These are phyloP conservation scores for Hortiboletus campestris DNA, from an alignment of 768 basidiomycete species.

Conservation along the genomic window DNA sequence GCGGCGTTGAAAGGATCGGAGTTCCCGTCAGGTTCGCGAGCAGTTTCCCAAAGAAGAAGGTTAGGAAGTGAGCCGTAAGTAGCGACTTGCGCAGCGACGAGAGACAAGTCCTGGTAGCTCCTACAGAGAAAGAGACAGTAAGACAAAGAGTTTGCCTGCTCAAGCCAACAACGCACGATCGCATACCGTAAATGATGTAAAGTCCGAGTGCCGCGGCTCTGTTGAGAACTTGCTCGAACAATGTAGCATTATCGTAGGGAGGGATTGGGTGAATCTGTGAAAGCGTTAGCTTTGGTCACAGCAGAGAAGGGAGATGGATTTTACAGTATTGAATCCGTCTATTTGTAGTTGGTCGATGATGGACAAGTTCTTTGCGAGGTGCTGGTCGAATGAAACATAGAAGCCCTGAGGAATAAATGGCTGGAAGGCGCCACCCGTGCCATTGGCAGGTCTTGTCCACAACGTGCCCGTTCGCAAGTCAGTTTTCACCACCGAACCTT, in stretches of 20 bases:
- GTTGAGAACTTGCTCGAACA: slow-evolving; percentile 19
- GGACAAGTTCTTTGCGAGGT: slow-evolving; percentile 51
- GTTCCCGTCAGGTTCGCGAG: slow-evolving; percentile 71
- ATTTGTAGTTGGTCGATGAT: slow-evolving; percentile 54
- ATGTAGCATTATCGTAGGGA: slow-evolving; percentile 55
- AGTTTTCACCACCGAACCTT: slow-evolving; percentile 43
- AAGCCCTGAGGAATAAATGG: slow-evolving; percentile 69
- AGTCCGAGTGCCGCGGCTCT: slow-evolving; percentile 26
- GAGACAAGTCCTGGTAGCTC: slow-evolving; percentile 60
- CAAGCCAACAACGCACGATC: slow-evolving; percentile 36
- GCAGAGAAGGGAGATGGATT: neutral
- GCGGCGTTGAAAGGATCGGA: slow-evolving; percentile 65
- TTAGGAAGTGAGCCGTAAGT: slow-evolving; percentile 63
- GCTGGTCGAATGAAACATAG: slow-evolving; percentile 59
- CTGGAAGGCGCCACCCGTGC: slow-evolving; percentile 26
- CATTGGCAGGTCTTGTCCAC: slow-evolving; percentile 35
- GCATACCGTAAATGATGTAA: slow-evolving; percentile 82
- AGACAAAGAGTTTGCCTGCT: neutral
- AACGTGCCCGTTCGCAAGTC: slow-evolving; percentile 47
- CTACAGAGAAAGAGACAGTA: slow-evolving; percentile 8
- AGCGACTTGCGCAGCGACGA: slow-evolving; percentile 63
- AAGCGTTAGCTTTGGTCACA: slow-evolving; percentile 21
- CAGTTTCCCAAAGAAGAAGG: slow-evolving; percentile 69
- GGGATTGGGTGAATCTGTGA: slow-evolving; percentile 70
- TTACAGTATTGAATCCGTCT: slow-evolving; percentile 43